Evolutionary conservation across 768 basidiomycete species (phyloP), one percentile per base, ranked within the genome.

Genomic region (Macrolepiota dolichaula): DNA sequence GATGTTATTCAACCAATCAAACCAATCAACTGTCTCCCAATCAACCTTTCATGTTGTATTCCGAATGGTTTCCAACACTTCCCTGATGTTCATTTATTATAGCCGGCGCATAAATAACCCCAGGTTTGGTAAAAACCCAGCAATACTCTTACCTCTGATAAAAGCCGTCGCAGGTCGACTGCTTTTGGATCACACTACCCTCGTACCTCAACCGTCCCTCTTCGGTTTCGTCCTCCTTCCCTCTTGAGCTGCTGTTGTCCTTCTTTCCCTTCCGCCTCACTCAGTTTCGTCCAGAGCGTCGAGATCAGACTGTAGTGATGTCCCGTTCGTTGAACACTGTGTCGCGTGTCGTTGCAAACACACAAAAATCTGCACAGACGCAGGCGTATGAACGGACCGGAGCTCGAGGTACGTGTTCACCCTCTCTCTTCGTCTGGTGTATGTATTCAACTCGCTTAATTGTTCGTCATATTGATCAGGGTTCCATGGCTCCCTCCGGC

Each of bases 401-500:
- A 22, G 42, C 42, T 13, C 42, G 59, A 50, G 46, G 59, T 61
- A 24, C 12, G 57, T 40, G 15, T 17, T 51, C 19, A 17, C n/a
- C 29, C 22, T 29, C 40, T 58, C 40, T 37, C 4, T 37, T 15
- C 27, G 10, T 19, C 19, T 29, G n/a, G 13, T 17, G 25, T n/a
- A 9, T 44, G 19, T 38, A 36, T n/a, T 53, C 17, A 19, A 35
- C 37, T 38, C 19, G 29, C n/a, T 32, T 49, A 27, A 25, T 25
- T 24, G 37, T 27, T 36, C 29, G 17, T 49, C 17, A 15, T 15
- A 13, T 13, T 38, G 29, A 24, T 37, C 52, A 66, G 65, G 63
- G 46, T 56, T 66, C 22, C 65, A 66, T 53, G 63, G 63, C 37
- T 42, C 63, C 22, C 53, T 66, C 40, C 61, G 58, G 32, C 54